Percentiles rank a stretch among this genome's conserved stretches.
These are phyloP conservation scores for Fusarium beomiforme DNA, from an alignment of 2,329 filamentous ascomycete species.

Conservation along the genomic window DNA sequence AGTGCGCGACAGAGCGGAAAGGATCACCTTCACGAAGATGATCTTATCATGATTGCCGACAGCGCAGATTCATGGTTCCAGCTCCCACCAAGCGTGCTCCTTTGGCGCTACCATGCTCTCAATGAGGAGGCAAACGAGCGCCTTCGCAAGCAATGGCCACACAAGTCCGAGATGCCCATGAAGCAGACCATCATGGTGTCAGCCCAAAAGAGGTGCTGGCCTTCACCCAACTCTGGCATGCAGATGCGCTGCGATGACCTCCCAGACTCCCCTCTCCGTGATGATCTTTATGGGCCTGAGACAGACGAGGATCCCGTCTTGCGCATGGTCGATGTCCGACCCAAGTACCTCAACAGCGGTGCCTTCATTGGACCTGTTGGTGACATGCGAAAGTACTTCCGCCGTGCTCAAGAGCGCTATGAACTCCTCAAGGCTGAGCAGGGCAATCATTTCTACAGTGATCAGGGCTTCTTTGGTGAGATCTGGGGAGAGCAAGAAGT, in stretches of 20 bases:
- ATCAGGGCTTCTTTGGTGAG: constrained; percentile 45
- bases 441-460: constrained; percentile 33
- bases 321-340: constrained; percentile 28
- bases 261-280: constrained; percentile 25
- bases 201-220: constrained; percentile 39
- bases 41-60: constrained; percentile 43
- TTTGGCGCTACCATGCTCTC: constrained; percentile 40
- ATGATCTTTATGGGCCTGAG: constrained; percentile 35
- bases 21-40: constrained; percentile 33
- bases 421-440: constrained; percentile 16
- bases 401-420: constrained; percentile 35
- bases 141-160: constrained; percentile 18
- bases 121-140: constrained; percentile 30
- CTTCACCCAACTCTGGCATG: constrained; percentile 10
- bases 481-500: constrained; percentile 44
- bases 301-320: constrained; percentile 29
- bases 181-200: constrained; percentile 39
- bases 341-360: constrained; percentile 44
- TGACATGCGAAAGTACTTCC: constrained; percentile 39
- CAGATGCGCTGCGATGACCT: constrained; percentile 32
- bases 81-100: constrained; percentile 42
- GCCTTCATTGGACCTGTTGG: constrained; percentile 43
- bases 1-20: constrained; percentile 4
- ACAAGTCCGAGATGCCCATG: constrained; percentile 25
- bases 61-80: constrained; percentile 46